These are phyloP conservation scores for Phyllosticta paracitricarpa DNA, from an alignment of 2,329 filamentous ascomycete species.

Conservation along the genomic window DNA sequence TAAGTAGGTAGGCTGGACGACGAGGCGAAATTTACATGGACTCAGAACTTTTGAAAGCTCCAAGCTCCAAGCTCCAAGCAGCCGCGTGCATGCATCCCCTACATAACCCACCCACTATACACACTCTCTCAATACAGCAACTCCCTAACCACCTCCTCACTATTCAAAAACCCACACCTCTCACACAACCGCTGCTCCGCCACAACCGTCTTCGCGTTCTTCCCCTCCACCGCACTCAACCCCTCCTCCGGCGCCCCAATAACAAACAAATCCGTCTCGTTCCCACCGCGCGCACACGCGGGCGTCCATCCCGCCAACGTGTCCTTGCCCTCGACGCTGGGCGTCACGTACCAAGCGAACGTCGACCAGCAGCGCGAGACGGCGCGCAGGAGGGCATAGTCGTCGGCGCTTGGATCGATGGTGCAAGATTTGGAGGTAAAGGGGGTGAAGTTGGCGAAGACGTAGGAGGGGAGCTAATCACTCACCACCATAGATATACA, in stretches of 20 bases:
- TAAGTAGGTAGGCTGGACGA: no score
- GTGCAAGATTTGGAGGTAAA: slow-evolving; percentile 32
- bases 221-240: slow-evolving; percentile 31
- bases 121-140: slow-evolving; percentile 17
- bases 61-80: no score
- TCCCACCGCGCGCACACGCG: slow-evolving; percentile 22
- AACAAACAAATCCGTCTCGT: slow-evolving; percentile 29
- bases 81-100: no score
- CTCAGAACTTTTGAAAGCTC: no score
- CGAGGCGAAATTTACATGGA: no score
- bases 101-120: background rate
- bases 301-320: slow-evolving; percentile 35
- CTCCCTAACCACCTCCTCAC: slow-evolving; percentile 34
- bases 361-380: slow-evolving; percentile 40
- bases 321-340: slow-evolving; percentile 21
- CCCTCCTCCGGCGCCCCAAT: slow-evolving; percentile 38
- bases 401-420: slow-evolving; percentile 22
- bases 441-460: slow-evolving; percentile 34
- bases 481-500: slow-evolving; percentile 49
- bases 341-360: slow-evolving; percentile 34
- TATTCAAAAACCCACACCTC: slow-evolving; percentile 40
- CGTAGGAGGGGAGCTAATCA: slow-evolving; percentile 45
- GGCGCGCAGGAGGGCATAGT: slow-evolving; percentile 31
- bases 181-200: slow-evolving; percentile 33
- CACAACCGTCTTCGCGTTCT: slow-evolving; percentile 19